Base-by-base conservation (phyloP, 169 alveolate species). In the Plasmodium fragile region DNA sequence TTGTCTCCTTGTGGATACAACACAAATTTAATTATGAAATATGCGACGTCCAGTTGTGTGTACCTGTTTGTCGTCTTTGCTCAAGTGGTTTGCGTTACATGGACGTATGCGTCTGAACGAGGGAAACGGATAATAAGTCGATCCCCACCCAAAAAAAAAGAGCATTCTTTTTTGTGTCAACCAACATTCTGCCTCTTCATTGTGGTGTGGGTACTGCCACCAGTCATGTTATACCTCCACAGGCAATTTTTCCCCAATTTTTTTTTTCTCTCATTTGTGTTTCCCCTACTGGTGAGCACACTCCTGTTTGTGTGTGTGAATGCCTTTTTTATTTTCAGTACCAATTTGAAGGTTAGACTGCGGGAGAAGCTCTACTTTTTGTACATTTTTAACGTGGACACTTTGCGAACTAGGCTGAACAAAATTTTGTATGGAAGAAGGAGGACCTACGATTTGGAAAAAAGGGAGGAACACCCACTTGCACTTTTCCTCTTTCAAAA, bases 401-500 rank as follows among this genome's bases (percentile, higher is more conserved):
- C 72, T 32, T 79, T 90, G 36, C 34, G 91, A 52, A 81, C 18
- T 52, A 79, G 41, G 4, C 53, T 90, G 53, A 90, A 90, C 69
- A 81, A 55, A 80, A 90, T 90, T 80, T n/a, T 90, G n/a, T 18
- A 80, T 81, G 94, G 94, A 25, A 79, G 73, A 34, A 28, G 82
- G 55, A 73, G 82, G n/a, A 16, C 82, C 2, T 73, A 73, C 41
- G 82, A 73, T 73, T 73, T 39, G 0, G 55, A 28, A 73, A 73
- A 73, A 36, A 8, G 28, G 55, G 55, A 73, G 16, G 43, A 77
- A 34, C 34, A 8, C 30, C 41, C 34, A 13, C 11, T 22, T 89
- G 72, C 16, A 6, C 3, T 30, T 43, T 55, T 41, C 55, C 41
- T 36, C n/a, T 36, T 71, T 34, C 79, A 80, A 65, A 80, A 90